These are phyloP conservation scores for Flaveria robusta DNA, from an alignment of 129 eudicot genomes.

Conservation along the genomic window DNA sequence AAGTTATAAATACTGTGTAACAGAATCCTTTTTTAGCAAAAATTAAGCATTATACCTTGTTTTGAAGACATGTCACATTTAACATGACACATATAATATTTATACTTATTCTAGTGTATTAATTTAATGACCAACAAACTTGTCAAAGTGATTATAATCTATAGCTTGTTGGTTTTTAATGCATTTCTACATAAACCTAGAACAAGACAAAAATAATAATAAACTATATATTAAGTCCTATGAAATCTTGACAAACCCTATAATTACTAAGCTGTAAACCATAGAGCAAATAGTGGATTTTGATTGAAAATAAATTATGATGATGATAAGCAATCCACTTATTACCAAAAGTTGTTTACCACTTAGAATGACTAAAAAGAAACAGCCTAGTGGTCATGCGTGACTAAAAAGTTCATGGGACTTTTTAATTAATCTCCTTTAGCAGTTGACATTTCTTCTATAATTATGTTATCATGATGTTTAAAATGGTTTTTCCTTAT, in stretches of 20 bases:
- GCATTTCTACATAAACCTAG: no score
- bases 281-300: conserved; percentile 28
- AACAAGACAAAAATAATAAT: not conserved
- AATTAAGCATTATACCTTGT: no score
- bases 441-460: conserved; percentile 11
- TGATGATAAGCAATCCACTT: conserved; percentile 26
- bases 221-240: conserved; percentile 13
- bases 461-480: conserved; percentile 26
- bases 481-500: not conserved
- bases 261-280: conserved; percentile 1
- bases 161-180: no score
- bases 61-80: no score
- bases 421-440: conserved; percentile 23
- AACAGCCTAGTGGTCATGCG: conserved; percentile 27
- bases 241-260: conserved; percentile 22
- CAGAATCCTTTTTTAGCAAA: no score
- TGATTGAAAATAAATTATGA: conserved; percentile 28
- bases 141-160: no score
- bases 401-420: conserved; percentile 32
- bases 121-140: no score
- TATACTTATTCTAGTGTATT: no score
- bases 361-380: conserved; percentile 10
- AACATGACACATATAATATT: no score
- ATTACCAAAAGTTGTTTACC: conserved; percentile 29
- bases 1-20: no score